These are phyloP conservation scores for Coprinopsis strossmayeri DNA, from an alignment of 768 basidiomycete species.

Conservation along the genomic window DNA sequence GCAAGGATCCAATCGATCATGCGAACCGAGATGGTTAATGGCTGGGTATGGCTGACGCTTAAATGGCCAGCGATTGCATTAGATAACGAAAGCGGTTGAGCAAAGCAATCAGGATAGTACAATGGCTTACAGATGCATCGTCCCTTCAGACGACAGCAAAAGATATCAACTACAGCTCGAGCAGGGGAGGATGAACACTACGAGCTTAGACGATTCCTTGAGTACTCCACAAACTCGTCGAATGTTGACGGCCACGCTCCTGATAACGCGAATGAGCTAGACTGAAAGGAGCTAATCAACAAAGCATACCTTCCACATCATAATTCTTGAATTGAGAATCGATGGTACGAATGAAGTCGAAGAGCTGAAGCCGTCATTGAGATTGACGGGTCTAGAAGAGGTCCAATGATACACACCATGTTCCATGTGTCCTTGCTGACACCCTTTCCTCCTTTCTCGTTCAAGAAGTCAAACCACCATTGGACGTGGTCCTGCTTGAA, in stretches of 20 bases:
- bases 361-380: conserved; percentile 42
- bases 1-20: too few relatives aligned
- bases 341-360: conserved; percentile 71
- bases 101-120: not conserved
- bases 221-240: conserved; percentile 72
- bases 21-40: not conserved
- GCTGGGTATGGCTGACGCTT: not conserved
- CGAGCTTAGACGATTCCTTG: not conserved
- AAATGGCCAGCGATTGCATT: not conserved
- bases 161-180: not conserved
- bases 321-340: conserved; percentile 68
- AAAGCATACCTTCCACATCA: conserved; percentile 61
- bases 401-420: conserved; percentile 50
- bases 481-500: conserved; percentile 58
- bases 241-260: conserved; percentile 86
- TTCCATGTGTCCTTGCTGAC: conserved; percentile 87
- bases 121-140: conserved; percentile 1
- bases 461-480: conserved; percentile 79
- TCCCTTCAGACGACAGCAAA: not conserved
- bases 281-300: conserved; percentile 4
- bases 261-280: conserved; percentile 21
- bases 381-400: not conserved
- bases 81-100: not conserved
- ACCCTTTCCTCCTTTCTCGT: conserved; percentile 58
- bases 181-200: not conserved